These are phyloP conservation scores for Acacia crassicarpa DNA, from an alignment of 306 rosid genomes.

Conservation along the genomic window DNA sequence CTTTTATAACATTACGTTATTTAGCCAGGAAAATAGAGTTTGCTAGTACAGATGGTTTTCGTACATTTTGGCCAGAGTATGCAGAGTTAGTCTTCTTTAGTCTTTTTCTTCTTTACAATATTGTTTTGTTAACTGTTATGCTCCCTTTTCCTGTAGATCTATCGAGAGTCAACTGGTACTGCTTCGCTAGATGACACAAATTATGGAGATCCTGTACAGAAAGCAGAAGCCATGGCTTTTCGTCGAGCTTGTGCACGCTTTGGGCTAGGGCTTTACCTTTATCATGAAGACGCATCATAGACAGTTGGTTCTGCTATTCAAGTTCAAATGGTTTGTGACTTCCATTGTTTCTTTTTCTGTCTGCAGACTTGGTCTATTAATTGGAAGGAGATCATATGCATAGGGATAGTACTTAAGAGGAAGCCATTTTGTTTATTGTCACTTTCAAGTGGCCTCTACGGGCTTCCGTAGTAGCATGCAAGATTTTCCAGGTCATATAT, in stretches of 20 bases:
- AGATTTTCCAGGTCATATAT: neutral
- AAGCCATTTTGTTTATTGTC: slow-evolving; percentile 30
- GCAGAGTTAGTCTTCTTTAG: neutral
- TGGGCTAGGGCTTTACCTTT: slow-evolving; percentile 87
- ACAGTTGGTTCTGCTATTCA: slow-evolving; percentile 20
- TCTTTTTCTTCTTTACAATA: neutral
- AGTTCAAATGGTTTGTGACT: slow-evolving; percentile 14
- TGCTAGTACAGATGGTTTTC: neutral
- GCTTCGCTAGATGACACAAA: slow-evolving; percentile 65
- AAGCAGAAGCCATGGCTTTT: slow-evolving; percentile 96
- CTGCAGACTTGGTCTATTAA: slow-evolving; percentile 6
- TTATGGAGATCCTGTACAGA: slow-evolving; percentile 87
- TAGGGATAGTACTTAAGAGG: neutral
- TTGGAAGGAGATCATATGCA: slow-evolving; percentile 13
- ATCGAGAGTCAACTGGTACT: slow-evolving; percentile 81
- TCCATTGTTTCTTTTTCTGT: neutral
- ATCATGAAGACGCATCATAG: slow-evolving; percentile 65
- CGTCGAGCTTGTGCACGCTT: slow-evolving; percentile 93
- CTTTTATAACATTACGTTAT: neutral
- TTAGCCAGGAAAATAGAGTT: neutral
- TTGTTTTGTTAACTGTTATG: neutral
- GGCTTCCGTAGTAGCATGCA: neutral
- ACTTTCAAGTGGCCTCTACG: slow-evolving; percentile 19
- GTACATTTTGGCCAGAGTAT: neutral
- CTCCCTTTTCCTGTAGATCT: slow-evolving; percentile 47